Evolutionary conservation across 768 basidiomycete genomes (phyloP), one percentile per base, ranked within the genome.

Genomic region (Lanmaoa pseudosensibilis): DNA sequence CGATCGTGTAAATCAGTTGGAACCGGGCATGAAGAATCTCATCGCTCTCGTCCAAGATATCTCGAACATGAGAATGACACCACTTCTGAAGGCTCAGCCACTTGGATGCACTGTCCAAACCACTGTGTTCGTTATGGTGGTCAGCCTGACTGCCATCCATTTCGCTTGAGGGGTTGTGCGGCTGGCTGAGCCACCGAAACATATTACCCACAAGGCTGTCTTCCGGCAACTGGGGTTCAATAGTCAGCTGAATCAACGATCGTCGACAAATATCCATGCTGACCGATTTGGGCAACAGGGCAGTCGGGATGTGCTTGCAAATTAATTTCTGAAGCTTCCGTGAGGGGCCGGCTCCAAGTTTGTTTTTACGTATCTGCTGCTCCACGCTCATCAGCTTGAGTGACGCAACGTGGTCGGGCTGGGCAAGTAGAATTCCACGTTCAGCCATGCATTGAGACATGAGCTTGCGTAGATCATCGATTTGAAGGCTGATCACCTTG

Each of bases 381-480:
- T 82, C 74, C 9, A 81, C 57, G 0, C 69, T 67, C 74, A 76
- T 75, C 32, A 83, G 65, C 53, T 74, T 70, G 55, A 77, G 77
- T 0, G 81, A 82, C 2, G 80, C 70, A 3, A 80, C 73, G 39
- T 83, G 80, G 43, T 83, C 80, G 0, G 81, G 82, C 46, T 83
- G 81, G 11, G 68, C 61, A 3, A 83, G 64, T 3, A 81, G 61
- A 11, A 83, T 58, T 0, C 81, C 81, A 19, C 68, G 60, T 36
- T 63, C 63, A 0, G 49, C 50, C 51, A 64, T 66, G 55, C 82
- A 83, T 25, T 65, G 65, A 32, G 70, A 58, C 52, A 74, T 70
- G 18, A 83, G 52, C 19, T 43, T 19, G 11, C 58, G 57, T n/a
- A 80, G 65, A 10, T 41, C 45, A 2, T 52, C 21, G 7, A 71